Base-by-base conservation (phyloP, 306 rosid genomes). In the Dalbergia oliveri region DNA sequence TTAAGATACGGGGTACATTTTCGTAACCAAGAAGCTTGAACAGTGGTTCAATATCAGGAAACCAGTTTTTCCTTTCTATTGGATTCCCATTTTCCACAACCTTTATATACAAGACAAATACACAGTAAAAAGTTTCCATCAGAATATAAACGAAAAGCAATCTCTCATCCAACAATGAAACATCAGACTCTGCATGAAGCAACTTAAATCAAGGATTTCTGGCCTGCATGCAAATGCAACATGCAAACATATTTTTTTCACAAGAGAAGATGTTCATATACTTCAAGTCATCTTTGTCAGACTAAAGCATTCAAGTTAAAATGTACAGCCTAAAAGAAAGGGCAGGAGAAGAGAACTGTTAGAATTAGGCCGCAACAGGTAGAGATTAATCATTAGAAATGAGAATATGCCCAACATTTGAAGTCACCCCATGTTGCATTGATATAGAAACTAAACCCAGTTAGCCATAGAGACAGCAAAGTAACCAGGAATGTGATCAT, bases 1-100 rank as follows among this genome's bases (percentile, higher is more conserved):
- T 95, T 95, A 81, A 95, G 91, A 87, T 91, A 93, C 80, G 99
- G 97, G 99, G 97, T 77, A 93, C 99, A 80, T 90, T 95, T 86
- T 95, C 99, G 62, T 93, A 95, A 75, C 99, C 86, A 66, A 95
- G 99, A 79, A 95, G 97, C 88, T 95, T 95, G 91, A 95, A 95
- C 78, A 95, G 84, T 50, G 99, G 97, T 81, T 95, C 99, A 63
- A 93, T 90, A 77, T 95, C 98, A 80, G 97, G 90, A 83, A 95
- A 95, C 99, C 99, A 95, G 63, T 91, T 91, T 75, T 90, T 93
- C 81, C 97, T 91, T 76, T 93, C 99, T 77, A 82, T 49, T 33
- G 92, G 90, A 79, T 89, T 91, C 69, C 99, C 99, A 86, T 95
- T 90, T 85, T 95, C 93, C 79, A 95, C 84, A 80, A 90, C 98